A percentile compares a stretch with the other conserved stretches of the same genome.
phyloP scores from a whole-genome alignment of 805 yeast species.

The Metschnikowia anglica region DNA sequence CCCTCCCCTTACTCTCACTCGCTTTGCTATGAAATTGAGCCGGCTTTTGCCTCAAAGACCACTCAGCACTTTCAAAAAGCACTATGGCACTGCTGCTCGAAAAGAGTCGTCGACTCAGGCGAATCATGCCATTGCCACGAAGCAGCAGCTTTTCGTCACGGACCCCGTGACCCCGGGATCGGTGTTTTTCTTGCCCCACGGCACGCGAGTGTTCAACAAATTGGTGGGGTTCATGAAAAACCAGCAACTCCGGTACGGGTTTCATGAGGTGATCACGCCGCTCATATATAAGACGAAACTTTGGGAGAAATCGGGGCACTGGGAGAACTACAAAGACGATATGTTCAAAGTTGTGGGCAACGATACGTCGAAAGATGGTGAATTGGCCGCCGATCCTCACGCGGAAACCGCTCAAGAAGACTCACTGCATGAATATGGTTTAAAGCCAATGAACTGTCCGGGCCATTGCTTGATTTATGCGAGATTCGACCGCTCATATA shows the following conservation, averaged over 20 bases:
- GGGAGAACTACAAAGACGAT: constrained; percentile 92
- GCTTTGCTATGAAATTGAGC: not conserved
- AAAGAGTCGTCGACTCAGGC: constrained; percentile 34
- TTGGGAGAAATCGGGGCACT: constrained; percentile 93
- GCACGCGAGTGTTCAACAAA: constrained; percentile 81
- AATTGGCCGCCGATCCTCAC: constrained; percentile 14
- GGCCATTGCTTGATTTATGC: constrained; percentile 88
- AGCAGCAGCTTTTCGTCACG: constrained; percentile 74
- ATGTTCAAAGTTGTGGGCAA: constrained; percentile 85
- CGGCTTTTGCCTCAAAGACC: not conserved
- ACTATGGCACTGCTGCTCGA: constrained; percentile 3
- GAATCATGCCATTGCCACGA: constrained; percentile 50
- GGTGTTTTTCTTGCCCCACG: constrained; percentile 88
- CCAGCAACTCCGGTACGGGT: constrained; percentile 79
- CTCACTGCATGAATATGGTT: constrained; percentile 53
- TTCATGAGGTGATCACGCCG: constrained; percentile 91
- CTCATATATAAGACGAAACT: constrained; percentile 75
- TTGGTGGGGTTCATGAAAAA: constrained; percentile 78
- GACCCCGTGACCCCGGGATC: constrained; percentile 89
- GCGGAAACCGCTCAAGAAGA: not conserved
- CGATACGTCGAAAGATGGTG: constrained; percentile 34
- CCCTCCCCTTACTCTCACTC: not conserved
- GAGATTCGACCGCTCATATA: constrained; percentile 72
- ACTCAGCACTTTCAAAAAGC: not conserved
- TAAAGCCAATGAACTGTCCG: constrained; percentile 95